Percentiles rank a stretch among this genome's conserved stretches.
Evolutionary conservation across 176 grass and related monocot genomes (phyloP).

Genomic region (Avena insularis): DNA sequence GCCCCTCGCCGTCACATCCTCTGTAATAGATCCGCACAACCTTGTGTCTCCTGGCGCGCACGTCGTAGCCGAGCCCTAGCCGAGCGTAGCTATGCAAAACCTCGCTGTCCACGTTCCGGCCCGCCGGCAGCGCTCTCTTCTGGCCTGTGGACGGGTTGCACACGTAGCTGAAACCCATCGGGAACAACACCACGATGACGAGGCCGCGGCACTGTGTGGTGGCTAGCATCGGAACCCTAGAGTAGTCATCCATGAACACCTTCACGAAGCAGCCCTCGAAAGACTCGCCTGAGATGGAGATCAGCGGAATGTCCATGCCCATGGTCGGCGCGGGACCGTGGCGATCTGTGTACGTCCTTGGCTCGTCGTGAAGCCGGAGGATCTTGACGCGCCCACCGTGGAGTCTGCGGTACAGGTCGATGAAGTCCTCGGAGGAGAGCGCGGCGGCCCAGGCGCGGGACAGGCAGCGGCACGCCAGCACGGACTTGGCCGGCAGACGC

Average conservation of each 20-base stretch:
- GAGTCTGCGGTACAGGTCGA: not conserved
- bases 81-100: not conserved
- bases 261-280: not conserved
- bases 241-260: not conserved
- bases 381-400: not conserved
- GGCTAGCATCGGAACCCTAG: not conserved
- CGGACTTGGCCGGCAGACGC: slow-evolving; percentile 39
- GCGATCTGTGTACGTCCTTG: not conserved
- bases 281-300: not conserved
- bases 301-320: not conserved
- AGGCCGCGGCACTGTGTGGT: slow-evolving; percentile 17
- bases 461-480: slow-evolving; percentile 23
- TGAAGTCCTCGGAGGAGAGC: slow-evolving; percentile 7
- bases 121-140: slow-evolving; percentile 6
- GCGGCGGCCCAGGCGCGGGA: slow-evolving; percentile 29
- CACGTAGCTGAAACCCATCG: not conserved
- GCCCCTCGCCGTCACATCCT: not conserved
- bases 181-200: not conserved
- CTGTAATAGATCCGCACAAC: not conserved
- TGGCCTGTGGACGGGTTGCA: slow-evolving; percentile 17
- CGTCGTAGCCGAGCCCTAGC: slow-evolving; percentile 1
- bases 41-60: not conserved
- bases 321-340: not conserved
- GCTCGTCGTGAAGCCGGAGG: not conserved
- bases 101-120: not conserved